Percentiles rank a stretch among this genome's conserved stretches.
phyloP scores from a whole-genome alignment of 1,284 basidiomycete species.

The Cryptococcus hybrid region DNA sequence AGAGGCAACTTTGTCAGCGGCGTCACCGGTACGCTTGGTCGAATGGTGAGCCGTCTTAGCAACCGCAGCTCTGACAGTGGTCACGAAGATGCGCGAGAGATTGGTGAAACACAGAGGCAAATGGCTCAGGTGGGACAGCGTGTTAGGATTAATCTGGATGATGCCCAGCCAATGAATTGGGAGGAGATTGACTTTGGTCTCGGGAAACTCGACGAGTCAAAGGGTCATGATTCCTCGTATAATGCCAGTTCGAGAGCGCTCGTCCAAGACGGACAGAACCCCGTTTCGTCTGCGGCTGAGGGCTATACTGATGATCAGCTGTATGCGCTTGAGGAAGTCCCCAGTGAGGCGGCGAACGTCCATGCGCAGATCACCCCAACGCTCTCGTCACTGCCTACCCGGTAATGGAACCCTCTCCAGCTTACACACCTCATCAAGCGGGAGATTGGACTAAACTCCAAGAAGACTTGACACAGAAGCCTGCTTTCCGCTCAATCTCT shows the following conservation, averaged over 20 bases:
- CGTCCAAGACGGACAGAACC: neutral
- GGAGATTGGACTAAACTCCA: conserved; percentile 40
- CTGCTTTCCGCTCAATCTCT: conserved; percentile 43
- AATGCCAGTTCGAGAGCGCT: conserved; percentile 1
- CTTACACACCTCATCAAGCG: conserved; percentile 3
- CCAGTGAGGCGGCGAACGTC: too few relatives aligned
- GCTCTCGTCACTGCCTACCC: conserved; percentile 18
- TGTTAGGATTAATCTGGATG: conserved; percentile 2
- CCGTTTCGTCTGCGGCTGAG: conserved; percentile 5
- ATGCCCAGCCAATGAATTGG: conserved; percentile 34
- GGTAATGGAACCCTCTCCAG: conserved; percentile 16
- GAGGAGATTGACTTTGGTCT: conserved; percentile 52
- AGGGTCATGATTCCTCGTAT: conserved; percentile 4
- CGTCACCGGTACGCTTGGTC: conserved; percentile 14
- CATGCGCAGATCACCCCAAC: conserved; percentile 11
- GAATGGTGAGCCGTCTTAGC: conserved; percentile 27
- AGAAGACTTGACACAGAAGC: conserved; percentile 27
- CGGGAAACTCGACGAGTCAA: conserved; percentile 43
- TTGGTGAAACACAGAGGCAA: conserved; percentile 13
- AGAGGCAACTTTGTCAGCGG: conserved; percentile 25
- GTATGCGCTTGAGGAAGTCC: neutral
- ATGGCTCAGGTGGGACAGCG: conserved; percentile 22
- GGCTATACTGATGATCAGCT: neutral
- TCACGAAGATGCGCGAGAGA: neutral
- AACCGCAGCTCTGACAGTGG: conserved; percentile 11